phyloP scores from a whole-genome alignment of 768 basidiomycete species.

The Nidularia sp. region DNA sequence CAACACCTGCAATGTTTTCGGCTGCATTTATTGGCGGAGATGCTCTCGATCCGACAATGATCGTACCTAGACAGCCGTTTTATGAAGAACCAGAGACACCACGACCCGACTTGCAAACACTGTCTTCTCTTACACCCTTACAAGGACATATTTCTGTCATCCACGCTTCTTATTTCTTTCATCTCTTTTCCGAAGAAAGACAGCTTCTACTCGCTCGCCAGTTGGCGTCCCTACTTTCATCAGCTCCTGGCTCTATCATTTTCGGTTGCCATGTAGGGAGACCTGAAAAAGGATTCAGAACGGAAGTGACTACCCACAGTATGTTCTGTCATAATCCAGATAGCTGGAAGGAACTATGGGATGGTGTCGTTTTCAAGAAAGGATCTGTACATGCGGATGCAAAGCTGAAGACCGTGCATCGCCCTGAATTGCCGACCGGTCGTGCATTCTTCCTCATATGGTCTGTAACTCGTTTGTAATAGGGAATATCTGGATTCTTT shows the following conservation, averaged over 20 bases:
- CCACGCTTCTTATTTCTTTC: slow-evolving; percentile 30
- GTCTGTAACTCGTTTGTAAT: slow-evolving; percentile 1
- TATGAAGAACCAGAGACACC: slow-evolving; percentile 3
- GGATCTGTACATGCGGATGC: slow-evolving; percentile 6
- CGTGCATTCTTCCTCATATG: background rate
- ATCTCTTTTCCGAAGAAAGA: slow-evolving; percentile 27
- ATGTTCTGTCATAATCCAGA: slow-evolving; percentile 10
- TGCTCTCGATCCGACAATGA: slow-evolving; percentile 39
- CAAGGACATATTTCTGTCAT: slow-evolving; percentile 45
- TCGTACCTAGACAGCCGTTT: slow-evolving; percentile 22
- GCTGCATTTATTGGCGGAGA: slow-evolving; percentile 54
- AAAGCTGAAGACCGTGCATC: background rate
- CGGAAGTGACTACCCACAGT: background rate
- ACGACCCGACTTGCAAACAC: slow-evolving; percentile 6
- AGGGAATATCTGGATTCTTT: too few species aligned
- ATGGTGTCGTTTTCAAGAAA: slow-evolving; percentile 7
- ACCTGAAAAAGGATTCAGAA: slow-evolving; percentile 23
- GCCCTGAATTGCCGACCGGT: background rate
- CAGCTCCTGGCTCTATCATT: slow-evolving; percentile 26
- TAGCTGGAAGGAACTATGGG: slow-evolving; percentile 7
- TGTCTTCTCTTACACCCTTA: slow-evolving; percentile 21
- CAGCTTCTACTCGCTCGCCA: slow-evolving; percentile 23
- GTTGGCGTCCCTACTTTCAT: slow-evolving; percentile 25
- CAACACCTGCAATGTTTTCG: slow-evolving; percentile 47
- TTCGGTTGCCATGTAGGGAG: slow-evolving; percentile 31